These are phyloP conservation scores for Lagenidium giganteum DNA, from an alignment of 352 stramenopile genomes.

Conservation along the genomic window DNA sequence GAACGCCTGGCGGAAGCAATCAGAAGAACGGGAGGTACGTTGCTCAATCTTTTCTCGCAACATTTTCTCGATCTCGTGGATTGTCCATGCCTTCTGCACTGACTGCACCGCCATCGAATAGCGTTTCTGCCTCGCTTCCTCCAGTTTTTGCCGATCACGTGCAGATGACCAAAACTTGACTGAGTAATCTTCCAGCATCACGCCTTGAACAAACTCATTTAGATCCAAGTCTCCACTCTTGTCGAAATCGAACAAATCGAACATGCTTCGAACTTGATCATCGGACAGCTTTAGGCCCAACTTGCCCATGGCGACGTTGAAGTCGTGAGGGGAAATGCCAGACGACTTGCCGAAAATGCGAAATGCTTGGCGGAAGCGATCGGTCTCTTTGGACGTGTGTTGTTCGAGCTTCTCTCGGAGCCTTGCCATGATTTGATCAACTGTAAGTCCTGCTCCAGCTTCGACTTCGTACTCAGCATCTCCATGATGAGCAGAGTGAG, in stretches of 20 bases:
- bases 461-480: constrained; percentile 25
- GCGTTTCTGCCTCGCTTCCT: constrained; percentile 33
- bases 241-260: constrained; percentile 72
- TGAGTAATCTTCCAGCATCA: constrained; percentile 67
- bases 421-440: constrained; percentile 47
- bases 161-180: constrained; percentile 46
- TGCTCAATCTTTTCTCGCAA: constrained; percentile 81
- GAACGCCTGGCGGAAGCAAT: constrained; percentile 78
- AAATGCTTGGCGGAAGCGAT: constrained; percentile 71
- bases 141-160: constrained; percentile 48
- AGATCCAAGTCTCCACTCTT: constrained; percentile 71
- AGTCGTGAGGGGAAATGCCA: constrained; percentile 48
- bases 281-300: constrained; percentile 49
- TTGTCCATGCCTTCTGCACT: constrained; percentile 67
- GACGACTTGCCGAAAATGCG: constrained; percentile 63
- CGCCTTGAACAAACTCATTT: constrained; percentile 77
- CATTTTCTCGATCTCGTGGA: constrained; percentile 75
- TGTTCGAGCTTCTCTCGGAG: constrained; percentile 63
- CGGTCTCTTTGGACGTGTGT: constrained; percentile 58
- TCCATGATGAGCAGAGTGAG: neutral
- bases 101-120: constrained; percentile 70
- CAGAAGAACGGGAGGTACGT: constrained; percentile 64
- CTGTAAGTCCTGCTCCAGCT: constrained; percentile 36
- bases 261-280: constrained; percentile 50
- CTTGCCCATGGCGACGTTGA: constrained; percentile 44